Conservation (phyloP, 345 rosid species). For the Citrus maxima region DNA sequence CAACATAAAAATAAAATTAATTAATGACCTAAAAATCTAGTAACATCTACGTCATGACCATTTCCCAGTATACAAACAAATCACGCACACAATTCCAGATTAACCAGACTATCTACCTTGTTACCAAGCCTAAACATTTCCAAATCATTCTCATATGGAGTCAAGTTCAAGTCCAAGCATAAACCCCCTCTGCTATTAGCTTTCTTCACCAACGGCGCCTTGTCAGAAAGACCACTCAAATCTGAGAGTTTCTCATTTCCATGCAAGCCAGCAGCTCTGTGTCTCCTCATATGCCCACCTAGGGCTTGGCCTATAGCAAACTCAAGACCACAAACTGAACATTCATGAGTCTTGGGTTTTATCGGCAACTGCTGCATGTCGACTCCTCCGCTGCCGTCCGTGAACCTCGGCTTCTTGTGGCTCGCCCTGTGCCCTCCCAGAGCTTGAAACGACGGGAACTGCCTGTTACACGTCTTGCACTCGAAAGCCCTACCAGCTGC, state of each 20-base stretch:
- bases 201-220: conserved; percentile 37
- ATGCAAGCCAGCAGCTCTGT: conserved; percentile 25
- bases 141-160: conserved; percentile 62
- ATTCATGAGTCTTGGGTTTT: conserved; percentile 71
- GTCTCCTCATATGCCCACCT: conserved; percentile 77
- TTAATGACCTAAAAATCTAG: too few relatives aligned
- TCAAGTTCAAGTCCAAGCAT: conserved; percentile 65
- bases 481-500: conserved; percentile 39
- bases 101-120: conserved; percentile 12
- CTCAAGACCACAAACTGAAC: conserved; percentile 84
- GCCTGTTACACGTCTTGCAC: conserved; percentile 71
- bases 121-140: conserved; percentile 38
- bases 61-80: background rate
- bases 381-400: background rate
- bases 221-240: background rate
- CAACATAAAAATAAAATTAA: too few relatives aligned
- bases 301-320: conserved; percentile 73
- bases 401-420: conserved; percentile 57
- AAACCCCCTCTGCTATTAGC: conserved; percentile 41
- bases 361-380: conserved; percentile 12
- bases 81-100: background rate
- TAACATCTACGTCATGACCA: too few relatives aligned
- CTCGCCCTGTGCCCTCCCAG: conserved; percentile 72
- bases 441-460: conserved; percentile 61
- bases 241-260: conserved; percentile 10